phyloP scores from a whole-genome alignment of 164 flowering plant species.

The Vitis cinerea region DNA sequence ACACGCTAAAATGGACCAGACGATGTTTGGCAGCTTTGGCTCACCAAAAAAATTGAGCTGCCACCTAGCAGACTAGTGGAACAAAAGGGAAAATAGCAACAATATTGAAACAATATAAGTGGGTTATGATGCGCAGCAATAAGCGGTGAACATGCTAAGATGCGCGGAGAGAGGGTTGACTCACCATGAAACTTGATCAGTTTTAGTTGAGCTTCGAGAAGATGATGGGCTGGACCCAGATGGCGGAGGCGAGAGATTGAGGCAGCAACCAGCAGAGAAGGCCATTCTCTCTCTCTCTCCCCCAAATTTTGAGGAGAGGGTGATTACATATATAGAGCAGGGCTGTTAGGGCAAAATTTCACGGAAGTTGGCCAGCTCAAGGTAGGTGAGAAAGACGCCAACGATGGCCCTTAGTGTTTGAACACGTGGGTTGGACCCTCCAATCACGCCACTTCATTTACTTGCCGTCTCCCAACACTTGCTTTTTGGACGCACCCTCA shows the following conservation, averaged over 20 bases:
- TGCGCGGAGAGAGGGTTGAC: neutral
- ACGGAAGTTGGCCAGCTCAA: neutral
- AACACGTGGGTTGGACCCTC: constrained; percentile 6
- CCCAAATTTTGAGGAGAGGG: neutral
- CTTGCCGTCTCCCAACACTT: constrained; percentile 11
- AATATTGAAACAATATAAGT: no score
- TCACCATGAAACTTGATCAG: constrained; percentile 14
- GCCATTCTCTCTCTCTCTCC: constrained; percentile 12
- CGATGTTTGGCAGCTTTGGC: neutral
- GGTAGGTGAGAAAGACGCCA: neutral
- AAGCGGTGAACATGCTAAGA: no score
- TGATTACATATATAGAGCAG: neutral
- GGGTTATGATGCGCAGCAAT: no score
- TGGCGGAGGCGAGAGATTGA: constrained; percentile 18
- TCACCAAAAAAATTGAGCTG: no score
- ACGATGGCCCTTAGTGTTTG: neutral
- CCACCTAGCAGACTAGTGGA: no score
- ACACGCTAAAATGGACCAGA: neutral
- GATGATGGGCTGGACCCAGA: neutral
- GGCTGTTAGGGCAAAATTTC: neutral
- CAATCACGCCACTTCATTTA: neutral
- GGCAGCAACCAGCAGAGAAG: constrained; percentile 18
- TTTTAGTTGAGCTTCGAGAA: neutral
- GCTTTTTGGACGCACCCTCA: no score
- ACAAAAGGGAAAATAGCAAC: no score